These are phyloP conservation scores for Solanum hybrid DNA, from an alignment of 305 asterid genomes.

Conservation along the genomic window DNA sequence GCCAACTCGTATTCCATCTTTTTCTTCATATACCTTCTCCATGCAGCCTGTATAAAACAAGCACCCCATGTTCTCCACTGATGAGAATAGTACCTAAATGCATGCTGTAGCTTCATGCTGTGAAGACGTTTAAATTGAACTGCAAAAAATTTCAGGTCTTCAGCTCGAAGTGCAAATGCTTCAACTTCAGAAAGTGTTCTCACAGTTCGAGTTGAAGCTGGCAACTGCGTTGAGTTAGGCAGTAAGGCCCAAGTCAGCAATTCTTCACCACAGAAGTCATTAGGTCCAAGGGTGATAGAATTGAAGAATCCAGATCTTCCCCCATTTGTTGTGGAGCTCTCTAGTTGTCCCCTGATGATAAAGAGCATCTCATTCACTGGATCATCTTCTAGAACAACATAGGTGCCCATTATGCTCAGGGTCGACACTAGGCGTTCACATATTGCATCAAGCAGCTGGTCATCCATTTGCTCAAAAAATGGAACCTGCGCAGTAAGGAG, in stretches of 20 bases:
- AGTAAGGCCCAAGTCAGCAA: conserved; percentile 89
- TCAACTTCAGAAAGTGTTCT: conserved; percentile 81
- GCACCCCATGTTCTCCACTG: conserved; percentile 99
- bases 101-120: conserved; percentile 92
- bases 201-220: conserved; percentile 79
- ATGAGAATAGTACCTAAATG: conserved; percentile 87
- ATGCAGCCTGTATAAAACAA: conserved; percentile 61
- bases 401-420: conserved; percentile 64
- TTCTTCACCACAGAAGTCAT: conserved; percentile 92
- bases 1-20: conserved; percentile 53
- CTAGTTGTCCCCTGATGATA: conserved; percentile 79
- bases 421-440: conserved; percentile 83
- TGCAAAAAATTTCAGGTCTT: conserved; percentile 81
- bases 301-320: conserved; percentile 90
- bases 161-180: conserved; percentile 80
- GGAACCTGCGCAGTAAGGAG: conserved; percentile 49
- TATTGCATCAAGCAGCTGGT: conserved; percentile 82
- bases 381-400: conserved; percentile 71
- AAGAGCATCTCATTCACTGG: conserved; percentile 87
- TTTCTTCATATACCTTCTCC: conserved; percentile 68
- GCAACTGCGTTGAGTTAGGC: conserved; percentile 65
- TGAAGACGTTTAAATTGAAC: conserved; percentile 78
- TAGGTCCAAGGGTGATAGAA: conserved; percentile 65
- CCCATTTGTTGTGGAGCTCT: conserved; percentile 90
- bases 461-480: conserved; percentile 91